Base-by-base conservation (phyloP, 2,329 filamentous ascomycete species). In the Sphaerulina vaccinii region DNA sequence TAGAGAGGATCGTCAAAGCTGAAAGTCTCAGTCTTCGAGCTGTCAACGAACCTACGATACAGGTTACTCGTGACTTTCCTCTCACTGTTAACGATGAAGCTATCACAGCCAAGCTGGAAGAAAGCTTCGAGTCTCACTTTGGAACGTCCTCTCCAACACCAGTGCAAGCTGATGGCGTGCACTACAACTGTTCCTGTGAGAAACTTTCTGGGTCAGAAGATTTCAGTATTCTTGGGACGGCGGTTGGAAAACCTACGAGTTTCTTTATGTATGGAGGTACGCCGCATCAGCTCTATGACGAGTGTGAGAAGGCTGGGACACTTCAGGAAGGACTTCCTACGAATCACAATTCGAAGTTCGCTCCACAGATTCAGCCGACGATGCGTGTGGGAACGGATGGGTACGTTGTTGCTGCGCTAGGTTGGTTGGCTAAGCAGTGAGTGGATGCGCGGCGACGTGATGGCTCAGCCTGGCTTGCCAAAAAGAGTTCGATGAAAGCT, bases 271-370 rank as follows among this genome's bases (percentile, higher is more conserved):
- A 81, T 56, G 82, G 82, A 0, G 79, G 80, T 0, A 74, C 74
- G 22, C 77, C 80, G 52, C 65, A 68, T 0, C 71, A 71, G 45
- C 43, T 73, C 3, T 84, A 76, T 73, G 79, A 83, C 64, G 65
- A 71, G 54, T 71, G 70, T 11, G 69, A 74, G 62, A 68, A 64
- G 48, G 73, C 76, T 37, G 76, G 75, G 0, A 70, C 56, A 51
- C 65, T 73, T 54, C 68, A 73, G 56, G 68, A 69, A 52, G 77
- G 76, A 46, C 73, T 84, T 10, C 78, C 83, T 0, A 75, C 76
- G 0, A 85, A 85, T 57, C 83, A 86, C 62, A 79, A 75, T 52
- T 75, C 79, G 0, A 72, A 75, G 48, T 86, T 85, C 68, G 77
- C 78, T 24, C 82, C 82, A 4, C 76, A 75, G 0, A 73, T 85